Percentiles rank a stretch among this genome's conserved stretches.
Evolutionary conservation across 768 basidiomycete species (phyloP).

Genomic region (Tulasnella calospora): DNA sequence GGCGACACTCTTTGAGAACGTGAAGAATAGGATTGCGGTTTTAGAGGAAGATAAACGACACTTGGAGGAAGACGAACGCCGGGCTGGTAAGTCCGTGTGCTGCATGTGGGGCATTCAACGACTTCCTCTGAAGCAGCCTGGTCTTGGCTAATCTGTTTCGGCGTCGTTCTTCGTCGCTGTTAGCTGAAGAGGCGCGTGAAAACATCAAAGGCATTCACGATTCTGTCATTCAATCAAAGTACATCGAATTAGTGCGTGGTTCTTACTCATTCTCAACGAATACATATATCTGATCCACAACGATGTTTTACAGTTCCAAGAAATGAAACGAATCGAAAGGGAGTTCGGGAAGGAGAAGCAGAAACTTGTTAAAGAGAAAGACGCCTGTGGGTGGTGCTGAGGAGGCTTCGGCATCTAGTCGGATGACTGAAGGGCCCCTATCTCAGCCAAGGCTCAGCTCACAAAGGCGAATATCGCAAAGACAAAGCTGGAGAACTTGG

Average conservation of each 20-base stretch:
- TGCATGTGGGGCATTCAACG: neutral
- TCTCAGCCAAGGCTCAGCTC: slow-evolving; percentile 70
- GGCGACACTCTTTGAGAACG: slow-evolving; percentile 78
- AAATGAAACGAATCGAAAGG: slow-evolving; percentile 78
- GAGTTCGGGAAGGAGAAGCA: slow-evolving; percentile 91
- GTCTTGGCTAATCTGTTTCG: slow-evolving; percentile 21
- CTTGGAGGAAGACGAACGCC: slow-evolving; percentile 80
- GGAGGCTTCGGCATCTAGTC: neutral
- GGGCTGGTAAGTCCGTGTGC: slow-evolving; percentile 52
- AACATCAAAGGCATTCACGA: slow-evolving; percentile 78
- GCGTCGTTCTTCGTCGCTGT: slow-evolving; percentile 8
- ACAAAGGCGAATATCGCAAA: slow-evolving; percentile 86
- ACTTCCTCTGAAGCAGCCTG: slow-evolving; percentile 18
- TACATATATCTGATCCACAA: slow-evolving; percentile 14
- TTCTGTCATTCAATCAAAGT: slow-evolving; percentile 77
- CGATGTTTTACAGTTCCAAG: slow-evolving; percentile 62
- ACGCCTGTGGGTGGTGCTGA: slow-evolving; percentile 53
- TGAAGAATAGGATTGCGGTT: slow-evolving; percentile 84
- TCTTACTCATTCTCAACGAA: neutral
- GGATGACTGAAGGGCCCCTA: neutral
- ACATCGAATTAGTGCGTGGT: slow-evolving; percentile 72
- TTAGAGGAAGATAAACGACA: slow-evolving; percentile 82
- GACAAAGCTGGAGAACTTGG: slow-evolving; percentile 84
- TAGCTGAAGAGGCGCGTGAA: slow-evolving; percentile 85
- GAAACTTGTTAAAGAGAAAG: slow-evolving; percentile 85